Conservation (phyloP, 1,139 yeast genomes). For the Candida freyschussii region DNA sequence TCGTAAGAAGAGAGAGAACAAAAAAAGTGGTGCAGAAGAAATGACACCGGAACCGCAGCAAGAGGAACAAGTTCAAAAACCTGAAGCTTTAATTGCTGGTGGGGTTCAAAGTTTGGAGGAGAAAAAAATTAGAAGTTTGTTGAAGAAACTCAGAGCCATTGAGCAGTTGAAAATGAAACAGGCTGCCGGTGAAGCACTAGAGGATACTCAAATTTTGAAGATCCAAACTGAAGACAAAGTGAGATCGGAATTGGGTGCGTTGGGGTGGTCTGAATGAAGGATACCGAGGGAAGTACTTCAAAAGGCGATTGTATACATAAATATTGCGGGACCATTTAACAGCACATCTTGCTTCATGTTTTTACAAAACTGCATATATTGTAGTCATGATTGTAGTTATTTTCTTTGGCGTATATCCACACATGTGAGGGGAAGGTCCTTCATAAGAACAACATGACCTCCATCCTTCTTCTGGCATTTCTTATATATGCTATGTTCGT, state of each 20-base stretch:
- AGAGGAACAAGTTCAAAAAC: slow-evolving; percentile 18
- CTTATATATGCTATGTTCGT: slow-evolving; percentile 42
- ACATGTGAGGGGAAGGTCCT: slow-evolving; percentile 38
- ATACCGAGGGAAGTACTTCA: not conserved
- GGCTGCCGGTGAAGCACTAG: slow-evolving; percentile 78
- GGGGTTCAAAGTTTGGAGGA: slow-evolving; percentile 74
- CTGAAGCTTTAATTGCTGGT: slow-evolving; percentile 43
- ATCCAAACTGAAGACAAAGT: slow-evolving; percentile 82
- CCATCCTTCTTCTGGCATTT: slow-evolving; percentile 33
- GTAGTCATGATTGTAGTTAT: not conserved
- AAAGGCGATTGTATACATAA: too few species aligned
- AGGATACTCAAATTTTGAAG: slow-evolving; percentile 88
- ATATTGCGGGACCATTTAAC: too few species aligned
- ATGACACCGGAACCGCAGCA: slow-evolving; percentile 26
- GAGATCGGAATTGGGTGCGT: slow-evolving; percentile 59
- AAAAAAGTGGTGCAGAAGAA: slow-evolving; percentile 26
- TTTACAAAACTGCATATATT: not conserved
- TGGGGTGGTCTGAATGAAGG: slow-evolving; percentile 58
- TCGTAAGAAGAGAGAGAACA: slow-evolving; percentile 74
- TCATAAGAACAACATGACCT: slow-evolving; percentile 47
- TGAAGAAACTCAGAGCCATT: slow-evolving; percentile 91
- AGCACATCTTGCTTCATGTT: too few species aligned
- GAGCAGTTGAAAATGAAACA: slow-evolving; percentile 84
- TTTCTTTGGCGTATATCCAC: slow-evolving; percentile 37
- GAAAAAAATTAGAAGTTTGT: slow-evolving; percentile 82